Evolutionary conservation across 140 eudicot genomes (phyloP).

Genomic region (Anethum foeniculum): DNA sequence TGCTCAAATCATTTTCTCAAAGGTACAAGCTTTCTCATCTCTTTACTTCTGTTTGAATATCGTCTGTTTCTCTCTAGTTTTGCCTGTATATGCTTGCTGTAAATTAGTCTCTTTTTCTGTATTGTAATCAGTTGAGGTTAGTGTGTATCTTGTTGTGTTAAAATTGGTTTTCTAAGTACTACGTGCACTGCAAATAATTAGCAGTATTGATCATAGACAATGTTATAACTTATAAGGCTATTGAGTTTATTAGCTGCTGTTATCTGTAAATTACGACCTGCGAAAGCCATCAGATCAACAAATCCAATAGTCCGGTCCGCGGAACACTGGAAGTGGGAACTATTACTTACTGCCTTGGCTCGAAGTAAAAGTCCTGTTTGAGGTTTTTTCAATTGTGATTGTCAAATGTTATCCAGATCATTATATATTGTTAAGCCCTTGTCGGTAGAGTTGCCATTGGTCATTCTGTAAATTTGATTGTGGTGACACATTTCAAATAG

Average conservation of each 20-base stretch:
- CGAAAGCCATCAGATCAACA: too few species aligned
- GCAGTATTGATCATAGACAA: not conserved
- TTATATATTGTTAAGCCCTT: not conserved
- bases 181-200: not conserved
- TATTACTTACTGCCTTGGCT: too few species aligned
- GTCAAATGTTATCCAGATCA: not conserved
- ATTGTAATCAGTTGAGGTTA: not conserved
- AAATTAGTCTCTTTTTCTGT: not conserved
- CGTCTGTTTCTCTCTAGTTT: not conserved
- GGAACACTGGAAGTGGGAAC: too few species aligned
- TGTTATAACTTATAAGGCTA: not conserved
- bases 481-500: not conserved
- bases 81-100: not conserved
- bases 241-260: not conserved
- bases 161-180: not conserved
- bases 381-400: not conserved
- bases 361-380: not conserved
- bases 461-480: not conserved
- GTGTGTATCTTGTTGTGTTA: not conserved
- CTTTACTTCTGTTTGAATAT: not conserved
- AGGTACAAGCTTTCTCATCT: slow-evolving; percentile 17
- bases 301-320: too few species aligned
- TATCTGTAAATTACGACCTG: too few species aligned
- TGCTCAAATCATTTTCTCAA: slow-evolving; percentile 7
- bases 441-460: not conserved